Evolutionary conservation across 164 flowering plant genomes (phyloP).

Genomic region (Buxus sempervirens): DNA sequence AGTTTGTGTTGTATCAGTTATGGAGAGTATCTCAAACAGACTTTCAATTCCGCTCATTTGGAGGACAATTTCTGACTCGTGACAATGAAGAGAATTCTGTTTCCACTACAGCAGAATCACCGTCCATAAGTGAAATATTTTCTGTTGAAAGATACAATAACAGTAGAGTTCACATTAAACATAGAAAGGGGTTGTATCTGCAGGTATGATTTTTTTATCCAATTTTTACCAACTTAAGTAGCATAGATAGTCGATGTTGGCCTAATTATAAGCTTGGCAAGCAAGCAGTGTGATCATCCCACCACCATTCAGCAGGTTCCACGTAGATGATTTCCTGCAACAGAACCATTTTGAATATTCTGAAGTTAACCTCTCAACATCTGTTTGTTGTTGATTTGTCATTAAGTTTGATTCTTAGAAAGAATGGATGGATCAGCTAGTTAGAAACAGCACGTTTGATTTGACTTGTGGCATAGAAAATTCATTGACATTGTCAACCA

Average conservation of each 20-base stretch:
- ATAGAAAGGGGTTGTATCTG: slow-evolving; percentile 51
- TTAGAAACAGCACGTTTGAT: neutral
- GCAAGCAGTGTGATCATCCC: neutral
- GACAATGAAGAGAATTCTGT: slow-evolving; percentile 39
- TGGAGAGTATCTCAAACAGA: slow-evolving; percentile 73
- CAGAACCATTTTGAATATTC: neutral
- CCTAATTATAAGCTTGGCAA: neutral
- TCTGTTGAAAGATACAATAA: slow-evolving; percentile 51
- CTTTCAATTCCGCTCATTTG: slow-evolving; percentile 63
- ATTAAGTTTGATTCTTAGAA: neutral
- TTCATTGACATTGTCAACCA: neutral
- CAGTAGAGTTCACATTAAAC: too few relatives aligned
- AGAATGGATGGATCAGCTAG: too few relatives aligned
- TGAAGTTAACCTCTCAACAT: neutral
- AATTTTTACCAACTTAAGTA: neutral
- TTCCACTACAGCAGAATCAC: too few relatives aligned
- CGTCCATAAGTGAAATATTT: slow-evolving; percentile 60
- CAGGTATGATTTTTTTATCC: slow-evolving; percentile 45
- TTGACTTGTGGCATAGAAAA: neutral
- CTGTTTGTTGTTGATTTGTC: too few relatives aligned
- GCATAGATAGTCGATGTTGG: neutral
- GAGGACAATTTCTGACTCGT: slow-evolving; percentile 71
- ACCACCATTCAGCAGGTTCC: neutral
- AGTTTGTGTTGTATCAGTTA: slow-evolving; percentile 46
- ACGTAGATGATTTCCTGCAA: neutral